phyloP scores from a whole-genome alignment of 768 basidiomycete species.

The Tricholoma terreum region DNA sequence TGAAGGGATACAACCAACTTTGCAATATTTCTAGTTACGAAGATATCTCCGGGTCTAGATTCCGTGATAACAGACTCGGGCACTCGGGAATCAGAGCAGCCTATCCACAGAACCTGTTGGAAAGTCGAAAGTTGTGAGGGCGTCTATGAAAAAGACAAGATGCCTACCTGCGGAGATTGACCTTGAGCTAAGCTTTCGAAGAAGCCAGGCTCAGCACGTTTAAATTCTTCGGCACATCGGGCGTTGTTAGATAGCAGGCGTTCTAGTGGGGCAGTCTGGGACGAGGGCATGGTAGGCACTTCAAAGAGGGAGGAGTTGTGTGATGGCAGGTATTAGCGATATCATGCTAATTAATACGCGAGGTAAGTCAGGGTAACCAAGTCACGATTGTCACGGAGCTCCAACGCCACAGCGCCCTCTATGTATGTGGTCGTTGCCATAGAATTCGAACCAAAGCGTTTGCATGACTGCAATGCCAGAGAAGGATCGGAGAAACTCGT shows the following conservation, averaged over 20 bases:
- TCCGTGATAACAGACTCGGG: slow-evolving; percentile 74
- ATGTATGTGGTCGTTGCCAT: too few relatives aligned
- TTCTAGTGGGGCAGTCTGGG: slow-evolving; percentile 21
- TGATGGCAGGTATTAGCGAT: too few relatives aligned
- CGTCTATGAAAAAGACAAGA: neutral
- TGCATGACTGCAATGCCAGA: too few relatives aligned
- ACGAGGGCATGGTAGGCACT: slow-evolving; percentile 4
- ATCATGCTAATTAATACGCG: too few relatives aligned
- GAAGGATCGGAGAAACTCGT: too few relatives aligned
- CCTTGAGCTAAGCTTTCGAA: slow-evolving; percentile 58
- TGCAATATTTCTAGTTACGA: slow-evolving; percentile 84
- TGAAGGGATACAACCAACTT: slow-evolving; percentile 51
- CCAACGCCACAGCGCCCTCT: too few relatives aligned
- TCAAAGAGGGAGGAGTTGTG: too few relatives aligned
- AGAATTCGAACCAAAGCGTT: too few relatives aligned
- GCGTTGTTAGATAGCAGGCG: slow-evolving; percentile 49
- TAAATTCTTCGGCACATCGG: slow-evolving; percentile 67
- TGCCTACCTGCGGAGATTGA: slow-evolving; percentile 62
- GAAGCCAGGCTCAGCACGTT: slow-evolving; percentile 55
- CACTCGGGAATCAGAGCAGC: slow-evolving; percentile 82
- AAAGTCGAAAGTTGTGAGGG: slow-evolving; percentile 9
- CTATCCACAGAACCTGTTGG: slow-evolving; percentile 71
- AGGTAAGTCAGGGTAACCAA: too few relatives aligned
- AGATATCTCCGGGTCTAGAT: slow-evolving; percentile 74
- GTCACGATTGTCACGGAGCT: too few relatives aligned